Evolutionary conservation across 768 basidiomycete species (phyloP), one percentile per base, ranked within the genome.

Genomic region (Lentinula sp.): DNA sequence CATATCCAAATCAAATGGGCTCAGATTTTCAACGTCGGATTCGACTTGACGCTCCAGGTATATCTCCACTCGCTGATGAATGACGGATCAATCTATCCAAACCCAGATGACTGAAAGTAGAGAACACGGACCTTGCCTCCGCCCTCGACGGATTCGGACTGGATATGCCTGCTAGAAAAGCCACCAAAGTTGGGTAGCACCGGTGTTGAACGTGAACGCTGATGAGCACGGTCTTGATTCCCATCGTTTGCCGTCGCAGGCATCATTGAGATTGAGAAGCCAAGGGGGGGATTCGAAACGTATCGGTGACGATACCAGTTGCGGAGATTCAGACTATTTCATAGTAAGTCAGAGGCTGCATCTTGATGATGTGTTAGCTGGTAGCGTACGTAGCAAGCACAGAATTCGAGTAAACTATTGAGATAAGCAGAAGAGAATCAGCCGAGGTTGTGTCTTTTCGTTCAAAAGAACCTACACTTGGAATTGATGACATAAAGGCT

Each of bases 301-400:
- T 61, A 55, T 50, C 59, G 61, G 37, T 64, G 64, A 5, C 64
- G 64, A 54, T 62, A 64, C 64, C 64, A 64, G 18, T 64, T 62
- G 13, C 64, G 64, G 3, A 64, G 59, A 39, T 64, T 64, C 3
- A 64, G 59, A 6, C 61, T 64, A 18, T 32, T 11, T 32, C 23
- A 13, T 39, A 16, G 10, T 54, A 39, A 37, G 53, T 5, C 4
- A 5, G 10, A 11, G 2, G 28, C 28, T 28, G 39, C 10, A 21
- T 18, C 6, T 13, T 10, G 23, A n/a, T 9, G 6, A 21, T 1
- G 51, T 37, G 13, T 5, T 28, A 16, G 42, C 10, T 8, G 5
- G 28, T 11, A 23, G 39, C 55, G 9, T 64, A 64, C 63, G 63
- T 64, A 10, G 63, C 63, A 11, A 64, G 60, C 28, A 61, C 56